Conservation (phyloP, 352 stramenopile genomes). For the Phytopythium cucurbitacearum region DNA sequence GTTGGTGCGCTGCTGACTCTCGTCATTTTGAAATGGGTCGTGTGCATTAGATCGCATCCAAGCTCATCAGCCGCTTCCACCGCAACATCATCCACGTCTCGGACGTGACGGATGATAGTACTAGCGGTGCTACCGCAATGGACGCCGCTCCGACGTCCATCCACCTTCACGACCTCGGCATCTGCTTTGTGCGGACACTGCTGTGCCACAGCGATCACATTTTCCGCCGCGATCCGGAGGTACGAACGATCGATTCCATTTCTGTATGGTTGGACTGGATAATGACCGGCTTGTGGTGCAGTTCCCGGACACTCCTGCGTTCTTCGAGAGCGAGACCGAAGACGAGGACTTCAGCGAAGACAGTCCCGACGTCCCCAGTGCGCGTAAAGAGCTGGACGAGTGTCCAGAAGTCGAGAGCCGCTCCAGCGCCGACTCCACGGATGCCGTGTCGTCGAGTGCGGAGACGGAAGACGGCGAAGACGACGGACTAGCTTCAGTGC, state of each 20-base stretch:
- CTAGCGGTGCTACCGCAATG: background rate
- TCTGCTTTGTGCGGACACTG: slow-evolving; percentile 62
- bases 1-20: background rate
- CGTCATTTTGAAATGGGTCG: too few species aligned
- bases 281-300: background rate
- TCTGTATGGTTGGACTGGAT: background rate
- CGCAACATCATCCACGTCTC: slow-evolving; percentile 32
- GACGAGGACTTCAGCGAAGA: slow-evolving; percentile 51
- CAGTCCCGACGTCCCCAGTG: background rate
- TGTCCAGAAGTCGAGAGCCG: background rate
- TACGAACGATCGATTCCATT: slow-evolving; percentile 16
- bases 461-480: slow-evolving; percentile 4
- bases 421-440: too few species aligned
- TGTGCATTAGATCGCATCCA: slow-evolving; percentile 26
- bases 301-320: slow-evolving; percentile 21
- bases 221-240: slow-evolving; percentile 55
- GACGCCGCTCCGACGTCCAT: background rate
- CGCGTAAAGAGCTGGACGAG: slow-evolving; percentile 3
- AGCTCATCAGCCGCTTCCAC: slow-evolving; percentile 36
- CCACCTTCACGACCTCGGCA: slow-evolving; percentile 18
- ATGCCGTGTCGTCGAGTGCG: background rate
- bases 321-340: slow-evolving; percentile 53
- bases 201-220: slow-evolving; percentile 62
- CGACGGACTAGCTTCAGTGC: background rate
- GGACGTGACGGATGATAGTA: slow-evolving; percentile 4